Evolutionary conservation across 202 grass and related monocot species (phyloP), one percentile per base, ranked within the genome.

Genomic region (Bolboschoenoplectus hybrid): DNA sequence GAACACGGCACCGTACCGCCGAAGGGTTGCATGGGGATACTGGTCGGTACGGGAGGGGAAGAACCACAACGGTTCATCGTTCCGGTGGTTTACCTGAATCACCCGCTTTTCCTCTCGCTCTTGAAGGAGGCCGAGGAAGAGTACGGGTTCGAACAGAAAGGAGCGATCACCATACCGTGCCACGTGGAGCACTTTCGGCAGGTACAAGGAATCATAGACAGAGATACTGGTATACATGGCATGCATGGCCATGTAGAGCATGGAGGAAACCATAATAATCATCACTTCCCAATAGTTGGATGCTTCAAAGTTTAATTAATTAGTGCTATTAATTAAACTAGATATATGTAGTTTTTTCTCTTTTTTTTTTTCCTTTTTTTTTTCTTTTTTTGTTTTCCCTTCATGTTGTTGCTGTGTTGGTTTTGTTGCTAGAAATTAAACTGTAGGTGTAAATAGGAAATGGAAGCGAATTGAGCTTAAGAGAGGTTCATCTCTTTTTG

Each of bases 41-140:
- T 91, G 47, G 95, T 97, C 26, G 90, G 87, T 0, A 72, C 61
- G 0, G 87, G 85, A 13, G 89, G 69, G 45, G 82, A 85, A 79
- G 88, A 95, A 70, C 91, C 85, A 80, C 85, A 86, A 88, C 57
- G 90, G 55, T 97, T 97, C 84, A 71, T 95, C 20, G 93, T 97
- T 58, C 93, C 95, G 26, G 93, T 97, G 44, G 81, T 85, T 7
- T 95, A 93, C 85, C 85, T 97, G 46, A 95, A 92, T 81, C 93
- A 97, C 87, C 95, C 91, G 38, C 87, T 97, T 20, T 97, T 97
- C 88, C 85, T 93, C 81, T 90, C 84, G 34, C 88, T 97, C 36
- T 91, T 97, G 46, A 89, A 93, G 95, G 93, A 88, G 88, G 95
- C 95, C 9, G 95, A 93, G 89, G 95, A 95, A 67, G 95, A 97